These are phyloP conservation scores for Mycena maculata DNA, from an alignment of 768 basidiomycete species.

Conservation along the genomic window DNA sequence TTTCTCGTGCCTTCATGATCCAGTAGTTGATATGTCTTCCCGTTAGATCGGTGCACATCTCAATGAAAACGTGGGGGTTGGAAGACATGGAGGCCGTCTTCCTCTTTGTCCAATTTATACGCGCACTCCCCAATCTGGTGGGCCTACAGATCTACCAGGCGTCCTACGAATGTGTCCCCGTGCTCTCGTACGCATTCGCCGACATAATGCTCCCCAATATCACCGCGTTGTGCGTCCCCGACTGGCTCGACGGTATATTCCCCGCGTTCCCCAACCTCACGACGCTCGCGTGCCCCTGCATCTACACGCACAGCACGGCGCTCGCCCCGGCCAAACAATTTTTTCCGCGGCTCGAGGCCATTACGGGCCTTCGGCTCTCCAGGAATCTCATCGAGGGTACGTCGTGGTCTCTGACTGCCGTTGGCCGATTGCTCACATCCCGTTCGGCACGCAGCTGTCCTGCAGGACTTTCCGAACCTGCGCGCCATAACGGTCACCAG, in stretches of 20 bases:
- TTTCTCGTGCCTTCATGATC: neutral
- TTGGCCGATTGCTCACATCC: too few species aligned
- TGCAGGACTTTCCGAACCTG: constrained; percentile 6
- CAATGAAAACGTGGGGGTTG: neutral
- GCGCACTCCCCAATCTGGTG: constrained; percentile 5
- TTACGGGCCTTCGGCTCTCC: neutral
- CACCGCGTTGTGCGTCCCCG: constrained; percentile 2
- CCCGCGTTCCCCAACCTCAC: constrained; percentile 20
- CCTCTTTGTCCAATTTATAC: constrained; percentile 10
- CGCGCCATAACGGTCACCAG: constrained; percentile 5
- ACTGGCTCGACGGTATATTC: neutral
- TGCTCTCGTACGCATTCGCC: neutral
- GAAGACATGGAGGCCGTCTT: neutral
- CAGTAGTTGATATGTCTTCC: neutral
- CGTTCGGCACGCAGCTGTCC: neutral
- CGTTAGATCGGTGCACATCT: constrained; percentile 17
- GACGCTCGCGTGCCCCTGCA: neutral
- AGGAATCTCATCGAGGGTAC: neutral
- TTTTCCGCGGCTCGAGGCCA: constrained; percentile 1
- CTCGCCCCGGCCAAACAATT: neutral
- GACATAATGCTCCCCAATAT: neutral
- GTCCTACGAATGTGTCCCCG: neutral
- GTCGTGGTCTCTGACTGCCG: neutral
- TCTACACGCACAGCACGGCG: neutral
- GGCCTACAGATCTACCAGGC: constrained; percentile 15